Conservation (phyloP, 225 moss, liverwort and hornwort species). For the Rhytidiadelphus loreus region DNA sequence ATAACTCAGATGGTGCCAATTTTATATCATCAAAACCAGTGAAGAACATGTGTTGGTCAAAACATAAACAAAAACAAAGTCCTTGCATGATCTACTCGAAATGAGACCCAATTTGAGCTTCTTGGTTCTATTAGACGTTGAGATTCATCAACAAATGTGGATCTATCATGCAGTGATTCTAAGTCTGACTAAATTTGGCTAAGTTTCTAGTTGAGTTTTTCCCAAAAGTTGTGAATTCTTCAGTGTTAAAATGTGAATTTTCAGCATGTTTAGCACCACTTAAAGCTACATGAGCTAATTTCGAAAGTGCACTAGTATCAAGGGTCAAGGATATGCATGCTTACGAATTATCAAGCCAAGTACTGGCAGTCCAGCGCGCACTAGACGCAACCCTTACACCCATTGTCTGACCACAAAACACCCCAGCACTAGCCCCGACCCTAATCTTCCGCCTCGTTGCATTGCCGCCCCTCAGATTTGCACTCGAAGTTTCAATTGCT, state of each 20-base stretch:
- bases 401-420: slow-evolving; percentile 12
- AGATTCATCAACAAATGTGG: background rate
- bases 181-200: background rate
- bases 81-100: background rate
- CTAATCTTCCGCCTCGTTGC: background rate
- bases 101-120: background rate
- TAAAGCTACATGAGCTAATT: background rate
- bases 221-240: background rate
- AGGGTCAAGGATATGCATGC: background rate
- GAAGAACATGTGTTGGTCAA: background rate
- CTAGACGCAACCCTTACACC: background rate
- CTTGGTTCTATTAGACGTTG: background rate
- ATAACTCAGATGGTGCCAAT: background rate
- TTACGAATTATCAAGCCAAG: slow-evolving; percentile 64
- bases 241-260: background rate
- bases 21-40: background rate
- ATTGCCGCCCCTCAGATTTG: background rate
- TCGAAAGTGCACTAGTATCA: background rate
- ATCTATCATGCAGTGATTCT: background rate
- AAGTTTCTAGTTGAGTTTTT: background rate
- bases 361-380: slow-evolving; percentile 48
- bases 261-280: background rate
- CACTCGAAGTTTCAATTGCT: background rate
- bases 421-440: slow-evolving; percentile 13
- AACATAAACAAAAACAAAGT: background rate